Evolutionary conservation across 1,284 basidiomycete genomes (phyloP), one percentile per base, ranked within the genome.

Genomic region (Tilletia horrida): DNA sequence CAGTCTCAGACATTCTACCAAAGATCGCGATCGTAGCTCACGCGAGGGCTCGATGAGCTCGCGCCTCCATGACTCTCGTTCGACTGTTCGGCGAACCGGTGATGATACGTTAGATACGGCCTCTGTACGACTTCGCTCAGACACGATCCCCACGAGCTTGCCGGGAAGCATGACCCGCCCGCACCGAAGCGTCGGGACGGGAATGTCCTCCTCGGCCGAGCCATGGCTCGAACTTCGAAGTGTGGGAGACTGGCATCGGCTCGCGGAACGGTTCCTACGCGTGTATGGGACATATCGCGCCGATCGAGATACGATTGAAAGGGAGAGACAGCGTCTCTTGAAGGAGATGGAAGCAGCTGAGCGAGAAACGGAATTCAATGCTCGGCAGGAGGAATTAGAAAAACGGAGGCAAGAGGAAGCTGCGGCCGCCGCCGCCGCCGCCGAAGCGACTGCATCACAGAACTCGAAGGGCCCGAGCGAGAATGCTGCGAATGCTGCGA

Each of bases 401-500:
- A 40, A 11, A n/a, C 29, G 18, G 16, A 29, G 55, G 25, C 27
- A 25, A 18, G 55, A 25, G 23, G 55, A 25, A 11, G 29, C 29
- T 3, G 27, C 31, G 3, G 31, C 27, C 9, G 55, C 27, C 16
- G 55, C 8, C 13, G 29, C 23, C 6, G 52, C n/a, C 8, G 52
- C 52, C 13, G n/a, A 23, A 25, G 52, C 55, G 14, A 29, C 27
- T 59, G 50, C 21, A 27, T 13, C 35, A 11, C 35, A 40, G 11
- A 6, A 4, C 35, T 40, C 35, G 11, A 40, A 40, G 11, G 35
- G 35, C 11, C n/a, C n/a, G n/a, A n/a, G n/a, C n/a, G n/a, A n/a
- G n/a, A 11, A 40, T 11, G 35, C 6, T 40, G 35, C 35, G 35
- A 40, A 6, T 11, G 35, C 79, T 59, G 50, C 50, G 21, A 27